Percentiles rank a stretch among this genome's conserved stretches.
phyloP scores from a whole-genome alignment of 306 rosid genomes.

The Canavalia gladiata region DNA sequence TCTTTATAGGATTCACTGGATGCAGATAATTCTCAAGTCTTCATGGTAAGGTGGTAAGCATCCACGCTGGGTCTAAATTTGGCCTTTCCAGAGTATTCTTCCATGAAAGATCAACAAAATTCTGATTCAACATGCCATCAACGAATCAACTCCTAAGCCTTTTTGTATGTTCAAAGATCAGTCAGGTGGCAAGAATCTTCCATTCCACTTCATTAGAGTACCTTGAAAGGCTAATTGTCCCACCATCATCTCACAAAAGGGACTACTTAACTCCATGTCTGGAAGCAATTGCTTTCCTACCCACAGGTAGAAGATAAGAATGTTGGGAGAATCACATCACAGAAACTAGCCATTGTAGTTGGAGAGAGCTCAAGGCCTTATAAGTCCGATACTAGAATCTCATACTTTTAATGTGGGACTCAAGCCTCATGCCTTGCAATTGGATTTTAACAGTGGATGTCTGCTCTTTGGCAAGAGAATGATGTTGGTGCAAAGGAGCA shows the following conservation, averaged over 20 bases:
- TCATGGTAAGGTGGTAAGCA: conserved; percentile 33
- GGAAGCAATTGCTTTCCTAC: conserved; percentile 52
- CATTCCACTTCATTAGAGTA: conserved; percentile 39
- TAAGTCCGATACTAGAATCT: too few species aligned
- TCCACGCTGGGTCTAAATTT: conserved; percentile 36
- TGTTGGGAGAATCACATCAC: too few species aligned
- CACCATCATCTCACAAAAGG: conserved; percentile 41
- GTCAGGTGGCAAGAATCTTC: conserved; percentile 34
- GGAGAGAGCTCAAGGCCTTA: too few species aligned
- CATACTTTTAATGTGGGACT: too few species aligned
- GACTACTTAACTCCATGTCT: conserved; percentile 47
- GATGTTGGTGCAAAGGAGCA: conserved; percentile 50
- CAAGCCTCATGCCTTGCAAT: too few species aligned
- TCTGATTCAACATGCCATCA: conserved; percentile 40
- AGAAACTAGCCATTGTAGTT: too few species aligned
- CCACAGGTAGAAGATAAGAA: conserved; percentile 39
- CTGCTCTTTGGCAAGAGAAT: conserved; percentile 55
- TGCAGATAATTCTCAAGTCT: conserved; percentile 40
- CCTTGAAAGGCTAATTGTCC: conserved; percentile 42
- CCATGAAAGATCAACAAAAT: conserved; percentile 35
- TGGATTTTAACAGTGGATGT: background rate
- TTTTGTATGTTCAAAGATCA: conserved; percentile 37
- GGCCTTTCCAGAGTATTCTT: conserved; percentile 46
- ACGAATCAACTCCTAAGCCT: conserved; percentile 48
- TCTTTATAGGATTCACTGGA: conserved; percentile 50